Conservation (phyloP, 441 rosid genomes). For the Euphorbia corollata region DNA sequence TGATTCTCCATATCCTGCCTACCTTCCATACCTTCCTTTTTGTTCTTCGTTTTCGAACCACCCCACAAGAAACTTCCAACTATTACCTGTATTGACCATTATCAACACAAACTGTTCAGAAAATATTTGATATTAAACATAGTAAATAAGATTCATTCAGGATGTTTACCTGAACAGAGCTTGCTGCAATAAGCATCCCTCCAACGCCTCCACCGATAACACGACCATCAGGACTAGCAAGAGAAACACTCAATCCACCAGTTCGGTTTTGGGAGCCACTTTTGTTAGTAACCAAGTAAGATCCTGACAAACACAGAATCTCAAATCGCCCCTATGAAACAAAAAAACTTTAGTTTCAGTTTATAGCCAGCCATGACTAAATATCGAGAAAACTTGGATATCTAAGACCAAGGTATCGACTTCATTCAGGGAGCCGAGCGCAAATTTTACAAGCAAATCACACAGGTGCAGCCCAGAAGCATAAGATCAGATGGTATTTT, state of each 20-base stretch:
- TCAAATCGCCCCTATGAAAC: constrained; percentile 70
- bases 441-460: too few relatives aligned
- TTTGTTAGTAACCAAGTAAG: constrained; percentile 48
- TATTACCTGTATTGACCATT: constrained; percentile 45
- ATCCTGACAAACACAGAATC: constrained; percentile 75
- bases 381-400: neutral
- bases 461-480: neutral
- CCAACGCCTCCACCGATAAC: constrained; percentile 90
- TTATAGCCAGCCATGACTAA: neutral
- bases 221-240: constrained; percentile 90
- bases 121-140: neutral
- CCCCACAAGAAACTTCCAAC: constrained; percentile 89
- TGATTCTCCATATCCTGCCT: constrained; percentile 37
- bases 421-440: neutral
- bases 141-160: neutral
- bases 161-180: constrained; percentile 64
- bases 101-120: neutral
- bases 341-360: constrained; percentile 8
- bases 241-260: constrained; percentile 72
- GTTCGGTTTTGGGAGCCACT: constrained; percentile 48
- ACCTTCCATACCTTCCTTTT: constrained; percentile 42
- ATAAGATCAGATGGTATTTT: neutral
- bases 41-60: constrained; percentile 51
- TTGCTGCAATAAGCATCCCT: constrained; percentile 80
- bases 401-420: neutral